Percentiles rank a stretch among this genome's conserved stretches.
These are phyloP conservation scores for Pseudopithomyces maydicus DNA, from an alignment of 2,329 filamentous ascomycete species.

Conservation along the genomic window DNA sequence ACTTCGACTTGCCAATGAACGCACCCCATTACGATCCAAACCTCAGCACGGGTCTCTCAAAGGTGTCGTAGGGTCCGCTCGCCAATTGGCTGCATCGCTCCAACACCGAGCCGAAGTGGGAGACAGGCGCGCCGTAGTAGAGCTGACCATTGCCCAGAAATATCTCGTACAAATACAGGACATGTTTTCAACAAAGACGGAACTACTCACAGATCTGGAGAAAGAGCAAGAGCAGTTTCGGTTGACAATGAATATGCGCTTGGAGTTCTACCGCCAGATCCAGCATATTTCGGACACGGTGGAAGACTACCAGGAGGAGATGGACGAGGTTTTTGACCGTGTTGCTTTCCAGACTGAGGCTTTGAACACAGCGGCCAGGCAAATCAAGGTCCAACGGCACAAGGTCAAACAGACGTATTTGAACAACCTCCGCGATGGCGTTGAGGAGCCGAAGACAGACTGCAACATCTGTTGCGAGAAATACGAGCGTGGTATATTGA, in stretches of 20 bases:
- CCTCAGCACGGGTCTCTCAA: constrained; percentile 68
- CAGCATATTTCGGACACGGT: constrained; percentile 92
- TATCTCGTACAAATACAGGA: constrained; percentile 66
- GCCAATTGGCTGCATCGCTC: constrained; percentile 65
- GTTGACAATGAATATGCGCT: constrained; percentile 77
- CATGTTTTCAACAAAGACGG: constrained; percentile 58
- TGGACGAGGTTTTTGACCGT: constrained; percentile 62
- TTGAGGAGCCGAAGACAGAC: constrained; percentile 59
- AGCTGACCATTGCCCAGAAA: constrained; percentile 67
- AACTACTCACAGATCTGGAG: constrained; percentile 59
- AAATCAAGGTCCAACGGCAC: constrained; percentile 63
- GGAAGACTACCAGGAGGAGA: constrained; percentile 70
- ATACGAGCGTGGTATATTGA: constrained; percentile 81
- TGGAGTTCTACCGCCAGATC: constrained; percentile 89
- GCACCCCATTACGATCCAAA: constrained; percentile 56
- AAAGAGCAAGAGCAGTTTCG: constrained; percentile 79
- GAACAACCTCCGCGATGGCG: constrained; percentile 65
- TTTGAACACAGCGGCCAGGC: constrained; percentile 57
- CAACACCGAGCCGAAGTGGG: constrained; percentile 62
- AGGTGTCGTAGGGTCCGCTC: constrained; percentile 70
- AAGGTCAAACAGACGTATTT: constrained; percentile 80
- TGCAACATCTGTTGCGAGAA: constrained; percentile 84
- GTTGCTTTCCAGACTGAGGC: constrained; percentile 50
- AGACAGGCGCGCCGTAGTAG: constrained; percentile 62
- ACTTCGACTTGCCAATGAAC: constrained; percentile 57